Conservation (phyloP, 1,284 basidiomycete genomes). For the Pterulicium gracile region DNA sequence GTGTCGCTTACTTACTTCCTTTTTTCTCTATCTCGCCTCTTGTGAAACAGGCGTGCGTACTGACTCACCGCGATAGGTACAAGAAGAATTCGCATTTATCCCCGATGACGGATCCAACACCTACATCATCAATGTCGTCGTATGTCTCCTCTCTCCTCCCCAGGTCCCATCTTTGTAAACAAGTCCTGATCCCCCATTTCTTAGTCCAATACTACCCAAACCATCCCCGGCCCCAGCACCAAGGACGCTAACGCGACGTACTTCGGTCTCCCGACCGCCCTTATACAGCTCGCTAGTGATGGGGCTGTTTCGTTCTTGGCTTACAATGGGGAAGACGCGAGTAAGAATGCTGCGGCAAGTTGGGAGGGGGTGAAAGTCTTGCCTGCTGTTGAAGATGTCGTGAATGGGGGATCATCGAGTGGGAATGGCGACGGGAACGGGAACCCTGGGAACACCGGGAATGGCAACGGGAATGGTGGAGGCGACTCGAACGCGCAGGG, state of each 20-base stretch:
- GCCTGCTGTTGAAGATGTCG: conserved; percentile 24
- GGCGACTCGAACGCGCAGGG: no score
- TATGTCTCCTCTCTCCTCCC: conserved; percentile 15
- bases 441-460: no score
- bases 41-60: conserved; percentile 1
- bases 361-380: conserved; percentile 27
- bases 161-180: conserved; percentile 1
- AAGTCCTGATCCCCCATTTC: not conserved
- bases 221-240: conserved; percentile 53
- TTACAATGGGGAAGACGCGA: conserved; percentile 37
- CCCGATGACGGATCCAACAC: conserved; percentile 73
- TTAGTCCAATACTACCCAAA: conserved; percentile 67
- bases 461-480: no score
- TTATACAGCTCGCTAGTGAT: conserved; percentile 67
- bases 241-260: conserved; percentile 64
- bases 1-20: conserved; percentile 20
- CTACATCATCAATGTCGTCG: conserved; percentile 72
- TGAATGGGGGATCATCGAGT: conserved; percentile 18
- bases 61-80: no score
- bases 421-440: conserved; percentile 6
- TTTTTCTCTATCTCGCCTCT: conserved; percentile 5
- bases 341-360: conserved; percentile 33
- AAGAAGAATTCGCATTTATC: conserved; percentile 76
- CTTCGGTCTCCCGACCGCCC: conserved; percentile 55
- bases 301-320: conserved; percentile 63